A percentile compares a stretch with the other conserved stretches of the same genome.
Conservation (phyloP, 129 eudicot genomes). For the Erigeron canadensis region DNA sequence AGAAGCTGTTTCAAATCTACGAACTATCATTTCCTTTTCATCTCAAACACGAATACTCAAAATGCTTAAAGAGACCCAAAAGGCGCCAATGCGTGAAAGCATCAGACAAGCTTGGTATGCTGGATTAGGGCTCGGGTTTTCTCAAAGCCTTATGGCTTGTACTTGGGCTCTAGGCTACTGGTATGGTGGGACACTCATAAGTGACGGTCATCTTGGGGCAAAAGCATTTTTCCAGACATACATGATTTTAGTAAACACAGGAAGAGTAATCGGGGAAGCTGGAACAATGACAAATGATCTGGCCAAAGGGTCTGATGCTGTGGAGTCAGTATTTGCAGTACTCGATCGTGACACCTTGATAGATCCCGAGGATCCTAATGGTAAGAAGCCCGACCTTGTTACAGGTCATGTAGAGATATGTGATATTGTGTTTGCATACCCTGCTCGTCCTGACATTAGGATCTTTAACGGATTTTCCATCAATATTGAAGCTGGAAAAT, state of each 20-base stretch:
- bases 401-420: slow-evolving; percentile 56
- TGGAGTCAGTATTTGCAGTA: slow-evolving; percentile 62
- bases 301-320: slow-evolving; percentile 64
- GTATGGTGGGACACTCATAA: slow-evolving; percentile 73
- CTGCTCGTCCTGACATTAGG: slow-evolving; percentile 53
- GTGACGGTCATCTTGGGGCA: slow-evolving; percentile 48
- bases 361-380: slow-evolving; percentile 60
- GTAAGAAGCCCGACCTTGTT: slow-evolving; percentile 47
- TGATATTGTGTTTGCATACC: slow-evolving; percentile 74
- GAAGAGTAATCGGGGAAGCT: slow-evolving; percentile 75
- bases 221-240: slow-evolving; percentile 59
- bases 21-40: slow-evolving; percentile 68
- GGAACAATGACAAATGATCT: slow-evolving; percentile 87
- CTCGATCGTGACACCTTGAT: slow-evolving; percentile 59
- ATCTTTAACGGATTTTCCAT: slow-evolving; percentile 64
- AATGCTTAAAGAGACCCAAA: slow-evolving; percentile 69
- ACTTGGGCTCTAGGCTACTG: slow-evolving; percentile 71
- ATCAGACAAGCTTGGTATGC: slow-evolving; percentile 83
- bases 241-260: slow-evolving; percentile 68
- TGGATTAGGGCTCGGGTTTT: slow-evolving; percentile 71
- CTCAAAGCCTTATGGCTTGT: slow-evolving; percentile 55
- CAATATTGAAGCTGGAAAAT: slow-evolving; percentile 65
- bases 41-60: slow-evolving; percentile 69
- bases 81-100: slow-evolving; percentile 60
- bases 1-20: slow-evolving; percentile 78